Evolutionary conservation across 306 rosid species (phyloP).

Genomic region (Begonia masoniana): DNA sequence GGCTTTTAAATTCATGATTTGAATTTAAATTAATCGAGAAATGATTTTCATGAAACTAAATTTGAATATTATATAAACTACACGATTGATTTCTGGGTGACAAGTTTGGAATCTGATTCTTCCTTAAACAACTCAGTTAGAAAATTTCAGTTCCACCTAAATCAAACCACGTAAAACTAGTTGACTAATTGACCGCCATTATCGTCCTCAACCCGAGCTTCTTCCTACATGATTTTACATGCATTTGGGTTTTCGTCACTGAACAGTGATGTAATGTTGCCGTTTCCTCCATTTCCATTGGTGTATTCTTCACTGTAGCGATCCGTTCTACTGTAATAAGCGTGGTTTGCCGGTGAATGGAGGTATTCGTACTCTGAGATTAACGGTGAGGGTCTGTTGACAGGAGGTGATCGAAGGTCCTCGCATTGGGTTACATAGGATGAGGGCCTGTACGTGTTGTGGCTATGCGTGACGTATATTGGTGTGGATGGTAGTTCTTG

Average conservation of each 20-base stretch:
- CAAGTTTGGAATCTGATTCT: slow-evolving; percentile 22
- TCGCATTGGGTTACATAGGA: slow-evolving; percentile 49
- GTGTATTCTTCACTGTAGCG: slow-evolving; percentile 32
- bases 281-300: slow-evolving; percentile 15
- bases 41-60: no score
- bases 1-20: no score
- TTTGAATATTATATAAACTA: not conserved
- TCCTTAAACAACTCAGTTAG: not conserved
- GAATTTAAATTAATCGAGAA: no score
- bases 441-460: slow-evolving; percentile 51
- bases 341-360: slow-evolving; percentile 24
- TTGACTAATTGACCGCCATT: no score
- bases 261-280: slow-evolving; percentile 54
- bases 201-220: no score
- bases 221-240: slow-evolving; percentile 41
- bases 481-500: slow-evolving; percentile 14
- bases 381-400: slow-evolving; percentile 25
- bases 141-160: no score
- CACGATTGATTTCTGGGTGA: slow-evolving; percentile 12
- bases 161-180: no score
- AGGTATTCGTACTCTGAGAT: slow-evolving; percentile 51
- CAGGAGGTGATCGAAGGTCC: slow-evolving; percentile 39
- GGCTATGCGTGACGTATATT: slow-evolving; percentile 42
- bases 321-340: slow-evolving; percentile 29
- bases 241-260: slow-evolving; percentile 95